A percentile compares a stretch with the other conserved stretches of the same genome.
Conservation (phyloP, 441 rosid genomes). For the Populus hybrid region DNA sequence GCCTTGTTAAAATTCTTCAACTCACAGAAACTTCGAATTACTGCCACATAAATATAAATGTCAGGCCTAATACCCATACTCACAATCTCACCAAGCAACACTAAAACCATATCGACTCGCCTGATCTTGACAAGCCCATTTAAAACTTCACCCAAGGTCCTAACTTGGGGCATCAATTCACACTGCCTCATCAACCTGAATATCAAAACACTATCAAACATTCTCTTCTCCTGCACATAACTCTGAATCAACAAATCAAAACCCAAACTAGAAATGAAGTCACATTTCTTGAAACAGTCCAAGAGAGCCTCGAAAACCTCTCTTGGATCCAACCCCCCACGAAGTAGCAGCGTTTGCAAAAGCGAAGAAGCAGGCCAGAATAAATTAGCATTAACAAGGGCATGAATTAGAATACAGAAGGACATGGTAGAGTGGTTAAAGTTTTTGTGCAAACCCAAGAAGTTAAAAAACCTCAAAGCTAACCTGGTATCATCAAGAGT, state of each 20-base stretch:
- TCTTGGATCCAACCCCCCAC: conserved; percentile 6
- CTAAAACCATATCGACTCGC: conserved; percentile 50
- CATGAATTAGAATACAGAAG: conserved; percentile 73
- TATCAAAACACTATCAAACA: too few relatives aligned
- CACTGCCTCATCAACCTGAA: too few relatives aligned
- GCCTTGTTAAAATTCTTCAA: conserved; percentile 61
- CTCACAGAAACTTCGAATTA: conserved; percentile 66
- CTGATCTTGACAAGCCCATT: conserved; percentile 12
- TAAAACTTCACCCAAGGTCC: too few relatives aligned
- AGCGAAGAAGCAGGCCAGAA: conserved; percentile 94
- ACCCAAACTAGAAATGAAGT: too few relatives aligned
- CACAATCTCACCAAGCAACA: conserved; percentile 55
- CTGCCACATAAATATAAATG: conserved; percentile 23
- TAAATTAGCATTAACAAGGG: conserved; percentile 46
- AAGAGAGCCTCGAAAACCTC: too few relatives aligned
- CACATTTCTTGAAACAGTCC: too few relatives aligned
- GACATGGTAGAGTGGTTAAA: conserved; percentile 70
- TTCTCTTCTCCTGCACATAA: too few relatives aligned
- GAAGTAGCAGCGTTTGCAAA: conserved; percentile 68
- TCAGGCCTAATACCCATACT: background rate
- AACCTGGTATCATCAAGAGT: too few relatives aligned
- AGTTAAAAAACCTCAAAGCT: too few relatives aligned
- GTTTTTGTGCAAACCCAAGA: conserved; percentile 40
- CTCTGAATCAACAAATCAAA: too few relatives aligned
- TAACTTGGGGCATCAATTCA: too few relatives aligned